Conservation (phyloP, 306 rosid species). For the Corylus americana region DNA sequence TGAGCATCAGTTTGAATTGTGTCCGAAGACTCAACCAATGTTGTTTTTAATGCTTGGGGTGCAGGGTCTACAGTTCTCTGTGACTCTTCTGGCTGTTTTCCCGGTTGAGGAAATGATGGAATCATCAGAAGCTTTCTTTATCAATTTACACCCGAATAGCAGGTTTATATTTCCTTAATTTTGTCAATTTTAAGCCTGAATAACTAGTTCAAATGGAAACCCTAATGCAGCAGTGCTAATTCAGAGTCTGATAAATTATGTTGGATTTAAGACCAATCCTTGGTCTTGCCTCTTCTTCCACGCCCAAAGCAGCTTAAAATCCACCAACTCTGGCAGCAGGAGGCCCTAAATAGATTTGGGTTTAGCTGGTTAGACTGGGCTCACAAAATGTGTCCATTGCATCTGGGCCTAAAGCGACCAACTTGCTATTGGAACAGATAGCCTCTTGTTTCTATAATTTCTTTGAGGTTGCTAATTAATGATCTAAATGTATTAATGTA, state of each 20-base stretch:
- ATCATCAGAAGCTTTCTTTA: background rate
- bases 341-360: too few species aligned
- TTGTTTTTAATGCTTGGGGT: background rate
- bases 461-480: too few species aligned
- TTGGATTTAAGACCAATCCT: background rate
- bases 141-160: background rate
- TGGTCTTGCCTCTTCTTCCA: too few species aligned
- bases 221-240: background rate
- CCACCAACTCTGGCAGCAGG: too few species aligned
- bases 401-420: too few species aligned
- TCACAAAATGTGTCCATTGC: too few species aligned
- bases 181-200: background rate
- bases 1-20: background rate
- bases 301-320: too few species aligned
- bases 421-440: too few species aligned
- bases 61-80: background rate
- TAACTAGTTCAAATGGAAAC: background rate
- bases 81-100: background rate
- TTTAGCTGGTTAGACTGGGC: too few species aligned
- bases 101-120: background rate
- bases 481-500: too few species aligned
- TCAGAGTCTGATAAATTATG: background rate
- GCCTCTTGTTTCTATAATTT: too few species aligned
- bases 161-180: background rate
- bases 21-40: background rate